These are phyloP conservation scores for Akanthomyces dipterigenus DNA, from an alignment of 2,329 filamentous ascomycete species.

Conservation along the genomic window DNA sequence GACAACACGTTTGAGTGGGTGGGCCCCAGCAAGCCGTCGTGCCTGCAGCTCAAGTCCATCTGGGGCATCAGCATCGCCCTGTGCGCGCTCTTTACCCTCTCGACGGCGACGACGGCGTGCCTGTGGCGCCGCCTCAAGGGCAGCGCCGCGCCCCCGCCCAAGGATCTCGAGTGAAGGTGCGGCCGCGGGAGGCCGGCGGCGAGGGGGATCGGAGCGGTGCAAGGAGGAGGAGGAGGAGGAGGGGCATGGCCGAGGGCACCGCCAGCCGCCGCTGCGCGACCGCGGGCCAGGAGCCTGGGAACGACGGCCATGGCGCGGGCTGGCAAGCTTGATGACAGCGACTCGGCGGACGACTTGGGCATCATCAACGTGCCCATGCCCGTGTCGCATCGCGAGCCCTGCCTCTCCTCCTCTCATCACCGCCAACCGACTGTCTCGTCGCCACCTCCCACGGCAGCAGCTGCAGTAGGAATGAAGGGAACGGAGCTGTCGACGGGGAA, in stretches of 20 bases:
- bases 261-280: background rate
- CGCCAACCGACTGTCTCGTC: conserved; percentile 18
- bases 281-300: conserved; percentile 28
- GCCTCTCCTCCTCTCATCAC: conserved; percentile 14
- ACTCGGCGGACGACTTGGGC: conserved; percentile 24
- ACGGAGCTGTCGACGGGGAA: conserved; percentile 2
- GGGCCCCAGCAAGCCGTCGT: conserved; percentile 54
- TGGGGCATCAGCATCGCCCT: conserved; percentile 82
- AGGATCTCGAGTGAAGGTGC: conserved; percentile 46
- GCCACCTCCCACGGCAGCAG: conserved; percentile 29
- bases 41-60: conserved; percentile 77
- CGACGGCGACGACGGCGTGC: conserved; percentile 49
- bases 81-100: conserved; percentile 63
- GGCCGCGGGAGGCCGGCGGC: conserved; percentile 32
- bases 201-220: conserved; percentile 6
- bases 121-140: conserved; percentile 56
- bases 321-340: conserved; percentile 24
- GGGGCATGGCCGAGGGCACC: background rate
- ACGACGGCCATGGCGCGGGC: conserved; percentile 30
- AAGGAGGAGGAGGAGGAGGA: background rate
- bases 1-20: conserved; percentile 37
- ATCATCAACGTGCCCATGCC: conserved; percentile 17
- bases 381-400: conserved; percentile 18
- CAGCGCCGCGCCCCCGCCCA: conserved; percentile 23
- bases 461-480: conserved; percentile 16